phyloP scores from a whole-genome alignment of 2,329 filamentous ascomycete genomes.

The Colletotrichum sp. region DNA sequence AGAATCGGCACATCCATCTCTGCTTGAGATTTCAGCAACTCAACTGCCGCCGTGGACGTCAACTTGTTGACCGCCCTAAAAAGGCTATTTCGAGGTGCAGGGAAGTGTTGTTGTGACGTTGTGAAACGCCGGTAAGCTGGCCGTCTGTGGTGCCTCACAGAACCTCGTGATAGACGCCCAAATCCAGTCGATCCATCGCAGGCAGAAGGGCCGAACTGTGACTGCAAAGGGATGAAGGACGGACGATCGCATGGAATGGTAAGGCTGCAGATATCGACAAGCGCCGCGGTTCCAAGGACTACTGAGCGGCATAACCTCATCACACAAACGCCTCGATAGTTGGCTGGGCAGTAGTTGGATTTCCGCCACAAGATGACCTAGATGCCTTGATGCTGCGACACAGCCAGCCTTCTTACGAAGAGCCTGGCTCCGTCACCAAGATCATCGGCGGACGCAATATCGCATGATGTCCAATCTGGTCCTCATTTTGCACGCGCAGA shows the following conservation, averaged over 20 bases:
- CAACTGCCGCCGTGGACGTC: neutral
- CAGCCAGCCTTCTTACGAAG: neutral
- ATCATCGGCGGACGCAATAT: neutral
- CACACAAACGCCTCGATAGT: neutral
- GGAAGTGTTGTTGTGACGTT: neutral
- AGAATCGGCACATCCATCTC: neutral
- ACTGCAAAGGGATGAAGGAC: neutral
- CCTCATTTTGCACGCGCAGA: neutral
- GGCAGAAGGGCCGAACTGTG: neutral
- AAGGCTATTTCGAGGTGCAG: neutral
- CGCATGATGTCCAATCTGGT: neutral
- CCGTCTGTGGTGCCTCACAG: neutral
- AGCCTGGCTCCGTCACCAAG: neutral
- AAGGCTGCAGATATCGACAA: neutral
- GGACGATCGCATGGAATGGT: neutral
- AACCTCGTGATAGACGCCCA: neutral
- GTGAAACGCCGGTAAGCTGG: neutral
- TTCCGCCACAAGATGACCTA: too few species aligned
- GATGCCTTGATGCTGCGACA: neutral
- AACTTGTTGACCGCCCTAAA: neutral
- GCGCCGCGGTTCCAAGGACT: neutral
- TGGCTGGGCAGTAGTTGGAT: neutral
- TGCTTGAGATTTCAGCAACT: neutral
- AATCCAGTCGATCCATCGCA: neutral
- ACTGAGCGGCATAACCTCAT: neutral